Conservation (phyloP, 192 early-diverging fungal species). For the Backusella macrospora region DNA sequence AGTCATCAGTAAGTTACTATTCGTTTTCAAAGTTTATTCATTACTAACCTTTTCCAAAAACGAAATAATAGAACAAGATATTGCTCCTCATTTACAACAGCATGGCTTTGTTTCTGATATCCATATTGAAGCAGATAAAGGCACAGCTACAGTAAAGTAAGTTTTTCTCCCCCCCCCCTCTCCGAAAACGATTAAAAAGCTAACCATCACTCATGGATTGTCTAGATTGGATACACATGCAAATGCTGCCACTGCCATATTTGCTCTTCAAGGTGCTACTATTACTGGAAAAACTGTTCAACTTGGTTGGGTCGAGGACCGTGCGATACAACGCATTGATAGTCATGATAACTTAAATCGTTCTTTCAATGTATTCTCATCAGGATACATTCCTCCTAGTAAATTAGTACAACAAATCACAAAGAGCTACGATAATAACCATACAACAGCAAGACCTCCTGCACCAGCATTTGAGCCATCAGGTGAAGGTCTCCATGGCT, state of each 20-base stretch:
- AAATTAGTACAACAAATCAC: slow-evolving; percentile 32
- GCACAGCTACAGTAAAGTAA: slow-evolving; percentile 84
- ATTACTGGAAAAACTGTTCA: slow-evolving; percentile 73
- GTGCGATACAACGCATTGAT: neutral
- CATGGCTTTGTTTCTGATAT: slow-evolving; percentile 80
- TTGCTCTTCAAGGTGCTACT: slow-evolving; percentile 69
- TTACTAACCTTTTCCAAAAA: neutral
- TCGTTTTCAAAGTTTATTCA: neutral
- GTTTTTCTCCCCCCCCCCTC: no score
- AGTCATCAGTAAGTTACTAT: slow-evolving; percentile 47
- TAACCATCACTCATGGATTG: neutral
- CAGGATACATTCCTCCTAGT: slow-evolving; percentile 23
- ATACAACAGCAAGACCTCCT: slow-evolving; percentile 28
- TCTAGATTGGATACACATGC: slow-evolving; percentile 82
- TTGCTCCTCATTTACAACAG: slow-evolving; percentile 73
- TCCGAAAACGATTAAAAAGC: neutral
- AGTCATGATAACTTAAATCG: neutral
- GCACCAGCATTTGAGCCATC: slow-evolving; percentile 27
- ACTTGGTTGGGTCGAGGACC: slow-evolving; percentile 25
- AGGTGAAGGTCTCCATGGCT: slow-evolving; percentile 36
- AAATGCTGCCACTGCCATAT: slow-evolving; percentile 85
- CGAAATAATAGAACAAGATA: slow-evolving; percentile 54
- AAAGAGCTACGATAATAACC: slow-evolving; percentile 13
- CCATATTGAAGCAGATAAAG: slow-evolving; percentile 81
- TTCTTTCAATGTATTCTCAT: slow-evolving; percentile 6